Conservation (phyloP, 1,139 yeast genomes). For the Geotrichum reessii region DNA sequence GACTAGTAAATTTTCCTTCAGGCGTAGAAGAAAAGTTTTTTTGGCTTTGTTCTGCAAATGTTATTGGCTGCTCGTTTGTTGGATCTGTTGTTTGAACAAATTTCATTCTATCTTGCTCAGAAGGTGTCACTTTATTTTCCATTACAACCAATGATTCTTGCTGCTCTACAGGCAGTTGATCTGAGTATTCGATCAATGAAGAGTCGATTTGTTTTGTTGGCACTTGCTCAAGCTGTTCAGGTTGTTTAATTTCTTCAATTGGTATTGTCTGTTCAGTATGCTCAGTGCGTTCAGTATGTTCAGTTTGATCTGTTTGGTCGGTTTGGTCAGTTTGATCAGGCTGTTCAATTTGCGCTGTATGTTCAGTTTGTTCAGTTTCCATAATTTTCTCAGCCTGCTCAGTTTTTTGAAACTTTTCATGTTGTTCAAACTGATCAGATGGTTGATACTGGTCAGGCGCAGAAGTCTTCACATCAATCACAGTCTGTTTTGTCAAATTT, state of each 20-base stretch:
- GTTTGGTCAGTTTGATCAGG: neutral
- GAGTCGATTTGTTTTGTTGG: neutral
- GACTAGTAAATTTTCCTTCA: neutral
- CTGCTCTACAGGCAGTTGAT: neutral
- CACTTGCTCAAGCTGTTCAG: neutral
- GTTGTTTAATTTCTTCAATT: no score
- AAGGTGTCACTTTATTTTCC: neutral
- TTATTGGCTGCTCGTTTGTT: neutral
- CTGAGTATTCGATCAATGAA: neutral
- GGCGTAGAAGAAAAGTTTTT: neutral
- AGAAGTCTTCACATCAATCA: neutral
- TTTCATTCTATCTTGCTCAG: no score
- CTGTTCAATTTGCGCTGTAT: neutral
- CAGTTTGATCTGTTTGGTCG: no score
- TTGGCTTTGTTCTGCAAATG: neutral
- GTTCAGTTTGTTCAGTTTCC: neutral
- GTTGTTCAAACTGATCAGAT: neutral
- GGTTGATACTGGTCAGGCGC: neutral
- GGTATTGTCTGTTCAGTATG: no score
- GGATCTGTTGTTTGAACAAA: neutral
- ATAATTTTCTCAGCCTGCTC: neutral
- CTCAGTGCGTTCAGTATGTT: no score
- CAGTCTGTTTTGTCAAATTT: neutral
- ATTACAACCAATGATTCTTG: neutral
- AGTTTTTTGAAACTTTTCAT: neutral